Conservation (phyloP, 2,329 filamentous ascomycete genomes). For the Ophiocordyceps camponoti-leonardi region DNA sequence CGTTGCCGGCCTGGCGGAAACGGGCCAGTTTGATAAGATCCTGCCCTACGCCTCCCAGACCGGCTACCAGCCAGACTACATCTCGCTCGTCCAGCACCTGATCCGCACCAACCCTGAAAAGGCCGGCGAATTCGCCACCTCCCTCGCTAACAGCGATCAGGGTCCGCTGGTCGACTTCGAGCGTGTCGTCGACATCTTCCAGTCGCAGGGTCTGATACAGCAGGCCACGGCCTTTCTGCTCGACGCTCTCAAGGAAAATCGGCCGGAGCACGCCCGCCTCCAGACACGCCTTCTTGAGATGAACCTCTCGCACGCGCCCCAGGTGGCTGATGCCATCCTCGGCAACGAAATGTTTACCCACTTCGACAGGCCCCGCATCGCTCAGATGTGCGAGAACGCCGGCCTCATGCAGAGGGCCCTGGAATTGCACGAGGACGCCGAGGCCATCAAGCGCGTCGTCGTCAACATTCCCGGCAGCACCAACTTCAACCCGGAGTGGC, state of each 20-base stretch:
- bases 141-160: slow-evolving; percentile 74
- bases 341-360: slow-evolving; percentile 98
- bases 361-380: slow-evolving; percentile 83
- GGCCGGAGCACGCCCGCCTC: slow-evolving; percentile 78
- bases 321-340: slow-evolving; percentile 93
- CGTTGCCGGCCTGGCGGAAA: slow-evolving; percentile 85
- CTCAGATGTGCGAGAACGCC: slow-evolving; percentile 81
- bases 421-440: slow-evolving; percentile 87
- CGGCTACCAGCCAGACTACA: slow-evolving; percentile 91
- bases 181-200: slow-evolving; percentile 93
- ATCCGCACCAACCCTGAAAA: slow-evolving; percentile 84
- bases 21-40: slow-evolving; percentile 93
- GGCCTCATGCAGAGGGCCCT: slow-evolving; percentile 74
- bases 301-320: slow-evolving; percentile 91
- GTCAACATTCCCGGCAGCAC: slow-evolving; percentile 67
- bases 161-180: slow-evolving; percentile 83
- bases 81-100: slow-evolving; percentile 80
- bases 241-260: slow-evolving; percentile 88
- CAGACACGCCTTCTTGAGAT: slow-evolving; percentile 95
- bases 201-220: slow-evolving; percentile 94
- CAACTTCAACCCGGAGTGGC: slow-evolving; percentile 80
- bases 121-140: slow-evolving; percentile 84
- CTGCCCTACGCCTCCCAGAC: slow-evolving; percentile 72
- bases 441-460: slow-evolving; percentile 76
- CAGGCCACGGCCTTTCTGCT: slow-evolving; percentile 96